phyloP scores from a whole-genome alignment of 371 early-diverging fungal species.

The Mucor racemosus region DNA sequence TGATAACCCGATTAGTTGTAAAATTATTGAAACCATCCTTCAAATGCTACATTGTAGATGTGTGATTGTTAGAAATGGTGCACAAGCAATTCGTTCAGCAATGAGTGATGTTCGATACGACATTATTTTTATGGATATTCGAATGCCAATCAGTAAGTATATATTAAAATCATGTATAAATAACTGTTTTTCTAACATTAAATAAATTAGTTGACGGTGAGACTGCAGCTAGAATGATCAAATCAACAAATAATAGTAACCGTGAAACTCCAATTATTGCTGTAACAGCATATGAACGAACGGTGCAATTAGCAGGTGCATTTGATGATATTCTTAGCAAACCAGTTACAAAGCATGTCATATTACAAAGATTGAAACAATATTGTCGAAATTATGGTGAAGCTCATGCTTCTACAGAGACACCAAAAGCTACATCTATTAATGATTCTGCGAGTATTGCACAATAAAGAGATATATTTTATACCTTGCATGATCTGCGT shows the following conservation, averaged over 20 bases:
- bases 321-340: slow-evolving; percentile 80
- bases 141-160: slow-evolving; percentile 88
- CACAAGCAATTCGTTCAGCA: slow-evolving; percentile 87
- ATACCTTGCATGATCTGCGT: too few relatives aligned
- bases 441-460: slow-evolving; percentile 3
- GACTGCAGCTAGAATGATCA: slow-evolving; percentile 92
- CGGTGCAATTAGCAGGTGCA: slow-evolving; percentile 56
- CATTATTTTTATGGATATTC: slow-evolving; percentile 90
- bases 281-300: slow-evolving; percentile 73
- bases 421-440: neutral
- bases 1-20: slow-evolving; percentile 89
- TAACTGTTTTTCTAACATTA: neutral
- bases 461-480: neutral
- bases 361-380: slow-evolving; percentile 54
- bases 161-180: neutral
- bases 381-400: slow-evolving; percentile 38
- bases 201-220: slow-evolving; percentile 80
- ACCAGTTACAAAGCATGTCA: slow-evolving; percentile 71
- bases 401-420: neutral
- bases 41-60: slow-evolving; percentile 76
- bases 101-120: slow-evolving; percentile 90
- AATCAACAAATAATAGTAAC: slow-evolving; percentile 85
- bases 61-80: slow-evolving; percentile 87
- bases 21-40: slow-evolving; percentile 87
- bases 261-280: slow-evolving; percentile 75